A percentile compares a stretch with the other conserved stretches of the same genome.
Conservation (phyloP, 805 yeast genomes). For the Zygosaccharomyces rouxii region DNA sequence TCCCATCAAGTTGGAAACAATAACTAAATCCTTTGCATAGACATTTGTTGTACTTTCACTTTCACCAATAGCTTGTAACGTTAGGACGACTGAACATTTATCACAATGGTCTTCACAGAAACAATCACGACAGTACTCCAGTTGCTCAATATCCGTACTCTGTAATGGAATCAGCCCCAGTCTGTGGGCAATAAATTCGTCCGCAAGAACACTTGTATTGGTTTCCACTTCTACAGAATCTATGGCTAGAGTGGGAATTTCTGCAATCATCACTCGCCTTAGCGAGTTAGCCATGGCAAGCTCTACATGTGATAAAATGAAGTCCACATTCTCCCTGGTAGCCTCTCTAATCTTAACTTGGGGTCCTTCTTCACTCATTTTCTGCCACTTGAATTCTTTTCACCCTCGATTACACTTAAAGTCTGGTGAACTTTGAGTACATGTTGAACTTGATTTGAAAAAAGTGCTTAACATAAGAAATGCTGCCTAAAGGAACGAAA, state of each 20-base stretch:
- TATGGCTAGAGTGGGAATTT: conserved; percentile 94
- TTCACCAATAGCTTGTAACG: conserved; percentile 83
- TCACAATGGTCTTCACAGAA: conserved; percentile 98
- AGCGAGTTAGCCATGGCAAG: conserved; percentile 87
- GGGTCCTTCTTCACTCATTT: conserved; percentile 46
- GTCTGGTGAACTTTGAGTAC: background rate
- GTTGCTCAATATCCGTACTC: conserved; percentile 74
- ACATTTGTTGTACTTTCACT: conserved; percentile 84
- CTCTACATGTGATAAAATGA: conserved; percentile 82
- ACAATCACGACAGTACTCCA: conserved; percentile 90
- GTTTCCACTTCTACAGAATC: conserved; percentile 92
- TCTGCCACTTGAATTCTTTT: background rate
- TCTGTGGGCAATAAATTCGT: conserved; percentile 92
- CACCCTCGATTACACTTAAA: background rate
- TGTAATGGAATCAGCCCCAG: conserved; percentile 88
- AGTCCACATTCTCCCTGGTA: conserved; percentile 82
- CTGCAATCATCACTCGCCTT: conserved; percentile 89
- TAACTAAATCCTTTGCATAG: conserved; percentile 73
- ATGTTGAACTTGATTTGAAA: background rate
- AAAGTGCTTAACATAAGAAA: background rate
- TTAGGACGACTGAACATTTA: conserved; percentile 84
- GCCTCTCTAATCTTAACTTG: conserved; percentile 84
- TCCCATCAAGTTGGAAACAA: conserved; percentile 38
- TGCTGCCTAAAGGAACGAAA: background rate
- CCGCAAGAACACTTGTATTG: conserved; percentile 93